Evolutionary conservation across 1,284 basidiomycete species (phyloP).

Genomic region (Cryptococcus floricola): DNA sequence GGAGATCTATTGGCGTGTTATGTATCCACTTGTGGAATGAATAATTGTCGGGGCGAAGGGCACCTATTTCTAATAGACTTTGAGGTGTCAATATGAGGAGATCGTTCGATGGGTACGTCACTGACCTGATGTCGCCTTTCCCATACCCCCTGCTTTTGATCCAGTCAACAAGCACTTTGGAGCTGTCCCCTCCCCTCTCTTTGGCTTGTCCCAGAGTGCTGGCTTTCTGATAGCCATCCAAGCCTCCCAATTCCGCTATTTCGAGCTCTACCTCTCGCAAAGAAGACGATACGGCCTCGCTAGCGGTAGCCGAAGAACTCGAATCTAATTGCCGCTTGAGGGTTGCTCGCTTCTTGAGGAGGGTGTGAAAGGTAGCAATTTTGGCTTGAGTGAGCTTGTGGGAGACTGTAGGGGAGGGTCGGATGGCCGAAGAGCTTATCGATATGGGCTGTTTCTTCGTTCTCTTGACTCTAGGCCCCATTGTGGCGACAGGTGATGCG

Average conservation of each 20-base stretch:
- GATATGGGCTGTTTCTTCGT: constrained; percentile 11
- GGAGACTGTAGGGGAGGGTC: constrained; percentile 8
- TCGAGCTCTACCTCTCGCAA: constrained; percentile 58
- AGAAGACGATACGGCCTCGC: constrained; percentile 10
- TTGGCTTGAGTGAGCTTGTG: constrained; percentile 39
- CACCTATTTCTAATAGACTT: constrained; percentile 80
- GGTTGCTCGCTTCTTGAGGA: constrained; percentile 39
- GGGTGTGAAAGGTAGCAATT: constrained; percentile 43
- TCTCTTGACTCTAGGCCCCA: not conserved
- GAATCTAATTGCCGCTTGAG: constrained; percentile 15
- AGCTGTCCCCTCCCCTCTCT: constrained; percentile 78
- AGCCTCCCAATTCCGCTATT: constrained; percentile 65
- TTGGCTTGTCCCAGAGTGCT: constrained; percentile 71
- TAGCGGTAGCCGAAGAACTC: not conserved
- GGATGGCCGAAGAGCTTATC: not conserved
- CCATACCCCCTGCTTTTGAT: constrained; percentile 55
- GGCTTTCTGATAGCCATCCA: constrained; percentile 74
- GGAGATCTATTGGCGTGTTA: constrained; percentile 70
- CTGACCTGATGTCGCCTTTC: constrained; percentile 17
- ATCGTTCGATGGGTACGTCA: not conserved
- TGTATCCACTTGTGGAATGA: constrained; percentile 66
- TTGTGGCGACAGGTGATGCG: not conserved
- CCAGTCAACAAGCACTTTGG: constrained; percentile 71
- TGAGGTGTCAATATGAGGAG: not conserved
- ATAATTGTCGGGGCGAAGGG: constrained; percentile 77